Evolutionary conservation across 345 rosid genomes (phyloP).

Genomic region (Boechera retrofracta): DNA sequence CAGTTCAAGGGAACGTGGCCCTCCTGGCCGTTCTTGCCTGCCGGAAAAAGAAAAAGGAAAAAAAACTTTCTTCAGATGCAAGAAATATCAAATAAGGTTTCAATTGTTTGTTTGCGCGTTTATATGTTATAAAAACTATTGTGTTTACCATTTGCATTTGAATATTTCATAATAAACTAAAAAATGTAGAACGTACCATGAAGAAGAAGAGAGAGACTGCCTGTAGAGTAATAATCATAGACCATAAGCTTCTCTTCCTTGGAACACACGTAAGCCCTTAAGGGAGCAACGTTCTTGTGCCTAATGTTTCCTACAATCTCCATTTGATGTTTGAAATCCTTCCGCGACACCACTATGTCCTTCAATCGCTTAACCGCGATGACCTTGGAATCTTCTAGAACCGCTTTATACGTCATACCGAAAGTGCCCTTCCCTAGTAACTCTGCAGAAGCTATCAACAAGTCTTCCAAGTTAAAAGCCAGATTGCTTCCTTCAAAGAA

Average conservation of each 20-base stretch:
- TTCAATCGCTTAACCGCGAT: conserved; percentile 90
- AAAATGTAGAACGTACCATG: conserved; percentile 58
- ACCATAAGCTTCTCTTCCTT: conserved; percentile 96
- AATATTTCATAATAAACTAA: not conserved
- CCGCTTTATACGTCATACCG: conserved; percentile 86
- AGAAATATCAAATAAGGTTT: conserved; percentile 11
- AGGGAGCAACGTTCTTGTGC: conserved; percentile 79
- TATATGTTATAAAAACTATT: not conserved
- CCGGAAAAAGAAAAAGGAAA: not conserved
- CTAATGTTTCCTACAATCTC: conserved; percentile 72
- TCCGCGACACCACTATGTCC: conserved; percentile 63
- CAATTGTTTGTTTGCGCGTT: not conserved
- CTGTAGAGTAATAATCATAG: conserved; percentile 64
- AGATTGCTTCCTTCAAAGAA: conserved; percentile 91
- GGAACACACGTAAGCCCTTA: conserved; percentile 85
- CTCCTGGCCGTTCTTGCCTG: conserved; percentile 62
- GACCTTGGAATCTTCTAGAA: conserved; percentile 73
- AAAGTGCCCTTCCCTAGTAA: conserved; percentile 91
- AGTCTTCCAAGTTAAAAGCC: conserved; percentile 88
- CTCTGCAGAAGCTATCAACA: conserved; percentile 92
- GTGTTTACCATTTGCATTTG: not conserved
- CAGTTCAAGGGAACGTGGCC: conserved; percentile 61
- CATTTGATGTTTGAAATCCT: conserved; percentile 93
- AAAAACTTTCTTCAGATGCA: conserved; percentile 20
- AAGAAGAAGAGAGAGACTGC: conserved; percentile 70